phyloP scores from a whole-genome alignment of 2,329 filamentous ascomycete genomes.

The Exophiala viscosa region DNA sequence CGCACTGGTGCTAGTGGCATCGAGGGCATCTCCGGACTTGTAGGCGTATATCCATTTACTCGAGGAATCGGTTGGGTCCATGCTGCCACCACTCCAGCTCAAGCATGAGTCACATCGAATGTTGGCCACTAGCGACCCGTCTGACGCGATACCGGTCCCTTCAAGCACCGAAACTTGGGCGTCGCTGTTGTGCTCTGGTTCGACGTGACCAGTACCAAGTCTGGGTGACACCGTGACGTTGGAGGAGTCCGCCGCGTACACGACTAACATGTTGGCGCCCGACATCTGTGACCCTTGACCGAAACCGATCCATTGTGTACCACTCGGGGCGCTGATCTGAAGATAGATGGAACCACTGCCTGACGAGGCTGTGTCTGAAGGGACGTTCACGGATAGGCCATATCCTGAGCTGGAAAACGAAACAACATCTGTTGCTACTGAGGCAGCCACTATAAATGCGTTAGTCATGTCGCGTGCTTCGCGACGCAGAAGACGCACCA shows the following conservation, averaged over 20 bases:
- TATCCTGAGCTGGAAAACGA: constrained; percentile 12
- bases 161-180: constrained; percentile 49
- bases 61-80: constrained; percentile 44
- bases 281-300: constrained; percentile 55
- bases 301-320: constrained; percentile 53
- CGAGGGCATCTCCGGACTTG: constrained; percentile 45
- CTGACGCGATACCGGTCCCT: constrained; percentile 49
- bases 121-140: constrained; percentile 55
- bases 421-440: constrained; percentile 23
- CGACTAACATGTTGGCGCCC: constrained; percentile 56
- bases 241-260: constrained; percentile 52
- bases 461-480: constrained; percentile 35
- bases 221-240: constrained; percentile 59
- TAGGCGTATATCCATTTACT: constrained; percentile 53
- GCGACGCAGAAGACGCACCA: constrained; percentile 6
- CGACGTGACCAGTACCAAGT: constrained; percentile 41
- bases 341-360: constrained; percentile 56
- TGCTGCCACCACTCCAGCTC: constrained; percentile 50
- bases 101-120: constrained; percentile 54
- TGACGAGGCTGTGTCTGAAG: constrained; percentile 48
- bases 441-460: constrained; percentile 14
- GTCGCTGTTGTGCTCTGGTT: constrained; percentile 42
- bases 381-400: constrained; percentile 50
- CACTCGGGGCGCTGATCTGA: constrained; percentile 53
- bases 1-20: constrained; percentile 44